Conservation (phyloP, 2,329 filamentous ascomycete species). For the Beauveria varroae region DNA sequence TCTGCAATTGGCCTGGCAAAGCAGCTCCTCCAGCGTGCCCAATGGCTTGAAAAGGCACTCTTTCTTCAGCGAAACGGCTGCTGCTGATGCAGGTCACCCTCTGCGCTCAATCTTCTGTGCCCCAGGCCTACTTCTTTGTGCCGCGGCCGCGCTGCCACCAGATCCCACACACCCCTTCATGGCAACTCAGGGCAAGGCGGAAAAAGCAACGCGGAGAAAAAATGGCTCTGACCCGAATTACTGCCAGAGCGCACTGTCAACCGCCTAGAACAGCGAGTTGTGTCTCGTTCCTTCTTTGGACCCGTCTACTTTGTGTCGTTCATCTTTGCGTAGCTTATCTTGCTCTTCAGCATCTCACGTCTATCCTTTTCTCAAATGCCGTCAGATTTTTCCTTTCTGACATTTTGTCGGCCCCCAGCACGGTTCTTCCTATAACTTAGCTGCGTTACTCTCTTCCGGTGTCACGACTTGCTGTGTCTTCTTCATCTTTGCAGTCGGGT, state of each 20-base stretch:
- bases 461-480: not conserved
- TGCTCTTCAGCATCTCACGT: not conserved
- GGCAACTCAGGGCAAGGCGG: constrained; percentile 6
- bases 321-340: not conserved
- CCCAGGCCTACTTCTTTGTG: not conserved
- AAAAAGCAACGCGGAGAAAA: constrained; percentile 12
- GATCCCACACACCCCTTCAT: constrained; percentile 12
- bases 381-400: not conserved
- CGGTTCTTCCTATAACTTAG: not conserved
- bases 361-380: not conserved
- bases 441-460: not conserved
- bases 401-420: not conserved
- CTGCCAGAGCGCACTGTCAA: not conserved
- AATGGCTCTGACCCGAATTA: not conserved
- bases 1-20: not conserved
- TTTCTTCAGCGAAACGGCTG: not conserved
- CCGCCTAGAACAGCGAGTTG: not conserved
- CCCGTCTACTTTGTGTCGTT: constrained; percentile 4
- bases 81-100: not conserved
- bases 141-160: constrained; percentile 2
- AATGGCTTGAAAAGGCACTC: not conserved
- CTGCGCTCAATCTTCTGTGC: not conserved
- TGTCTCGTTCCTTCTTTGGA: constrained; percentile 5
- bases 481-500: constrained; percentile 7
- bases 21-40: not conserved